Evolutionary conservation across 2,329 filamentous ascomycete species (phyloP).

Genomic region (Colletotrichum camelliae): DNA sequence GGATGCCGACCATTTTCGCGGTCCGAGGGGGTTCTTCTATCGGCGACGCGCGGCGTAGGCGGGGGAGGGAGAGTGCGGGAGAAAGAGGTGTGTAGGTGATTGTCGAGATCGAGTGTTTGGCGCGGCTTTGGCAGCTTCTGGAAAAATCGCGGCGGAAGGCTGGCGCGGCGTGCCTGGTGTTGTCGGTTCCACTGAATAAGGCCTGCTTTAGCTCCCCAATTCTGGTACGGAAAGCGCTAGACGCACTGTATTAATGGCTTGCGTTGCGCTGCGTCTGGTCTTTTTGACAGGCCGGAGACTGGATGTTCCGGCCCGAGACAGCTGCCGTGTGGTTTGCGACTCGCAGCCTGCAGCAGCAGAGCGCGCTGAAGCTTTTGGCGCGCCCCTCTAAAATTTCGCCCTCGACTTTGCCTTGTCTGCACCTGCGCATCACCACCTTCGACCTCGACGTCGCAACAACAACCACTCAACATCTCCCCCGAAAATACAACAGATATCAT

Average conservation of each 20-base stretch:
- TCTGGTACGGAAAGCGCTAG: neutral
- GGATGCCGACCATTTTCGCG: constrained; percentile 62
- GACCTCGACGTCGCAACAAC: neutral
- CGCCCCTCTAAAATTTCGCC: constrained; percentile 19
- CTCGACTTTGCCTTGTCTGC: neutral
- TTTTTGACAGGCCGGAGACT: neutral
- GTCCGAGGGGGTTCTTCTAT: neutral
- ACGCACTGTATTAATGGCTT: neutral
- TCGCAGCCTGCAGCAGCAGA: neutral
- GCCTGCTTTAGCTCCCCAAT: constrained; percentile 15
- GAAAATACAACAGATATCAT: constrained; percentile 36
- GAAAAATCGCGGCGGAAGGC: constrained; percentile 1
- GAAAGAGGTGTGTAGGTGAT: neutral
- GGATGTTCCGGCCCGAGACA: neutral
- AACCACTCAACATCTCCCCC: neutral
- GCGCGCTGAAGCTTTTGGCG: constrained; percentile 3
- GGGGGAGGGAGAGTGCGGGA: neutral
- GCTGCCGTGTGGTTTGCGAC: neutral
- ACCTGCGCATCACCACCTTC: neutral
- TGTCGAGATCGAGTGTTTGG: neutral
- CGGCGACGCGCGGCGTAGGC: neutral
- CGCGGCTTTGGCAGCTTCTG: neutral
- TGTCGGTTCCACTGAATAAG: constrained; percentile 17
- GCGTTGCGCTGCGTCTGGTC: neutral
- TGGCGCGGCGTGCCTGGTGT: neutral